These are phyloP conservation scores for Microdochium paspali DNA, from an alignment of 2,329 filamentous ascomycete species.

Conservation along the genomic window DNA sequence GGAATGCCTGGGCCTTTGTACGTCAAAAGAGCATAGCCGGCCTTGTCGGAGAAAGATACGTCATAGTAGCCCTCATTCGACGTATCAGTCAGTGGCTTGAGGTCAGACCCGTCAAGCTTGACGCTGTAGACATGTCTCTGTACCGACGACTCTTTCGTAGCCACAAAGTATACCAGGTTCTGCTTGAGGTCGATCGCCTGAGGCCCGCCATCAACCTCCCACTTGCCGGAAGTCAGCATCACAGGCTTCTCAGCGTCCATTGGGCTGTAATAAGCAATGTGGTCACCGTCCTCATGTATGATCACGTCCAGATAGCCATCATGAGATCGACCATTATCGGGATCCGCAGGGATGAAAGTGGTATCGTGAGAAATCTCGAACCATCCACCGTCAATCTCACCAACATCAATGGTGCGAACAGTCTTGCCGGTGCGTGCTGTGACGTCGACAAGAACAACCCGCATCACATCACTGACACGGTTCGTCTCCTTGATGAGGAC, in stretches of 20 bases:
- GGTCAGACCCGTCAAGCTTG: constrained; percentile 66
- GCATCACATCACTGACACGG: constrained; percentile 84
- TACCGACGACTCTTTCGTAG: constrained; percentile 77
- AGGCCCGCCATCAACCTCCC: constrained; percentile 85
- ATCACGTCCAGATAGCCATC: constrained; percentile 93
- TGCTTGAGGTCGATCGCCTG: constrained; percentile 75
- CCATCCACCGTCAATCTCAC: constrained; percentile 89
- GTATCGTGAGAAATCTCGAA: constrained; percentile 89
- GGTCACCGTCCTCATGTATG: constrained; percentile 78
- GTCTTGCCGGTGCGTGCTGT: constrained; percentile 62
- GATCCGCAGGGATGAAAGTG: constrained; percentile 76
- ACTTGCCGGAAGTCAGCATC: constrained; percentile 78
- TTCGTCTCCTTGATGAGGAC: constrained; percentile 89
- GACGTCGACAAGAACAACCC: constrained; percentile 79
- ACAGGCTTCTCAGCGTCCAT: constrained; percentile 73
- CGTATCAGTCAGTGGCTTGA: constrained; percentile 66
- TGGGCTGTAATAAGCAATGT: constrained; percentile 87
- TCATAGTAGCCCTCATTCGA: constrained; percentile 68
- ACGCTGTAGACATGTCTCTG: constrained; percentile 91
- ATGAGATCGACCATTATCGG: constrained; percentile 60
- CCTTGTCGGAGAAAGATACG: constrained; percentile 74
- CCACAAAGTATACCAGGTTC: constrained; percentile 85
- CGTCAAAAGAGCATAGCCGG: constrained; percentile 74
- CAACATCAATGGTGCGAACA: constrained; percentile 70
- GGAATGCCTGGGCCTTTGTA: constrained; percentile 81